Percentiles rank a stretch among this genome's conserved stretches.
These are phyloP conservation scores for Diplodia intermedia DNA, from an alignment of 2,329 filamentous ascomycete genomes.

Conservation along the genomic window DNA sequence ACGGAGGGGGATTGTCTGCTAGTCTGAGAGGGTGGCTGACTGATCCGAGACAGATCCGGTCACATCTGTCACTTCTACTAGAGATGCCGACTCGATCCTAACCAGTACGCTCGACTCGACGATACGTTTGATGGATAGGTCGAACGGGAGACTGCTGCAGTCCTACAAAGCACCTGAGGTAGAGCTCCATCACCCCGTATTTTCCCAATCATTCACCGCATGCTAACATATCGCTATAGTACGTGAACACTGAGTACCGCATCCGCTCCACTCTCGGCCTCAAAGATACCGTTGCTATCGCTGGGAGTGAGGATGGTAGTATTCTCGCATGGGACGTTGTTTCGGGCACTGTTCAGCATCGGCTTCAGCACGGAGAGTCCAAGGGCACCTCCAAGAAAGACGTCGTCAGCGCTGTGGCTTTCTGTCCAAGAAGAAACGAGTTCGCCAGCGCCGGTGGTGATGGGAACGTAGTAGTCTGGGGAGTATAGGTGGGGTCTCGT, in stretches of 20 bases:
- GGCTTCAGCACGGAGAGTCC: slow-evolving; percentile 57
- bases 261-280: slow-evolving; percentile 77
- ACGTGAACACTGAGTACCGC: slow-evolving; percentile 51
- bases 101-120: slow-evolving; percentile 78
- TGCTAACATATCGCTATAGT: slow-evolving; percentile 34
- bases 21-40: not conserved
- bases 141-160: slow-evolving; percentile 74
- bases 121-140: slow-evolving; percentile 80
- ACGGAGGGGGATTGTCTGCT: not conserved
- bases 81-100: slow-evolving; percentile 76
- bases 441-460: slow-evolving; percentile 60
- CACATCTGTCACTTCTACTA: slow-evolving; percentile 75
- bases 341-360: slow-evolving; percentile 71
- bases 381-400: slow-evolving; percentile 50
- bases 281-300: slow-evolving; percentile 78
- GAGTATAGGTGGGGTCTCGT: not conserved
- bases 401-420: slow-evolving; percentile 57
- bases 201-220: not conserved
- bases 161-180: slow-evolving; percentile 64
- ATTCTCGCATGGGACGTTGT: slow-evolving; percentile 86
- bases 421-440: slow-evolving; percentile 54
- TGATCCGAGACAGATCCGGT: slow-evolving; percentile 59
- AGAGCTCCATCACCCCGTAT: not conserved
- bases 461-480: slow-evolving; percentile 42
- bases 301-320: slow-evolving; percentile 78